A percentile compares a stretch with the other conserved stretches of the same genome.
These are phyloP conservation scores for Clathrus columnatus DNA, from an alignment of 768 basidiomycete species.

Conservation along the genomic window DNA sequence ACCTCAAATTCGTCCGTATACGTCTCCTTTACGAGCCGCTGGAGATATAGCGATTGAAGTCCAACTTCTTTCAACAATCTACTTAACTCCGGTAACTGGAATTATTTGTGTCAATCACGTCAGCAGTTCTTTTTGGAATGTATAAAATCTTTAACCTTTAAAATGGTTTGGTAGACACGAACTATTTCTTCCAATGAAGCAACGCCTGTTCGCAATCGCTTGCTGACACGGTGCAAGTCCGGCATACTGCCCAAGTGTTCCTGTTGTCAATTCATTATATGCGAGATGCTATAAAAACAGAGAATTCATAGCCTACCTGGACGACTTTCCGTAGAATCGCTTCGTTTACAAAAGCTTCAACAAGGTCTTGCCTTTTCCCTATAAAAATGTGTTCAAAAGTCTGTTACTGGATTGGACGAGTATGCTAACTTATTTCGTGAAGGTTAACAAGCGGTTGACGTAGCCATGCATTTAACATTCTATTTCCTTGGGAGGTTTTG, in stretches of 20 bases:
- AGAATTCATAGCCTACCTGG: conserved; percentile 44
- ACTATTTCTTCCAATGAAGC: conserved; percentile 93
- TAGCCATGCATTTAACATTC: conserved; percentile 84
- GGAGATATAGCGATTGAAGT: conserved; percentile 30
- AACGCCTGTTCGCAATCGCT: conserved; percentile 77
- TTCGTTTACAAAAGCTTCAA: conserved; percentile 80
- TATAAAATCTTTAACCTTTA: conserved; percentile 45
- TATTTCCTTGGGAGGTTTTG: conserved; percentile 90
- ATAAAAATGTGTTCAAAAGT: not conserved
- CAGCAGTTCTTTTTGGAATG: not conserved
- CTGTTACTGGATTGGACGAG: not conserved
- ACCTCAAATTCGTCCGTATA: conserved; percentile 62
- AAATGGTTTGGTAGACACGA: conserved; percentile 86
- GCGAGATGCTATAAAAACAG: not conserved
- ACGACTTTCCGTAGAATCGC: conserved; percentile 58
- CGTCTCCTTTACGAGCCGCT: conserved; percentile 51
- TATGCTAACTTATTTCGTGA: conserved; percentile 77
- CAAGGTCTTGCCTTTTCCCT: conserved; percentile 84
- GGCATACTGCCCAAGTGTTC: conserved; percentile 88
- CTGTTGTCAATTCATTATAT: conserved; percentile 39
- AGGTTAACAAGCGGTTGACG: conserved; percentile 93
- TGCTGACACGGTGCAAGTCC: conserved; percentile 85
- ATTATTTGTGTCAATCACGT: not conserved
- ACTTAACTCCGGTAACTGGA: conserved; percentile 68
- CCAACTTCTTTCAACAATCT: conserved; percentile 47